A percentile compares a stretch with the other conserved stretches of the same genome.
These are phyloP conservation scores for Xylaria intraflava DNA, from an alignment of 495 filamentous ascomycete species.

Conservation along the genomic window DNA sequence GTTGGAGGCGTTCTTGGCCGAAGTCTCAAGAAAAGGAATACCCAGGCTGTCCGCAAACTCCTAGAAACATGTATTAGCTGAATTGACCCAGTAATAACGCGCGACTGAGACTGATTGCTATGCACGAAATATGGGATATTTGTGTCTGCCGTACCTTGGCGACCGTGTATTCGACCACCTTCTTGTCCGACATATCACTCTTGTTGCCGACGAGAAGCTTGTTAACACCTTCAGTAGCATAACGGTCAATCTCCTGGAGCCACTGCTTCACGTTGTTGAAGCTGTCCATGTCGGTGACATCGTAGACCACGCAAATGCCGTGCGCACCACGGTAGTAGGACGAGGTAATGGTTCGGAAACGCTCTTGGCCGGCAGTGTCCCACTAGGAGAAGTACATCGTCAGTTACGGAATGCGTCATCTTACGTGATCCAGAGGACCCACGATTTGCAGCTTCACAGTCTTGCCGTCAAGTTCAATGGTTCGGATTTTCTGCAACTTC, in stretches of 20 bases:
- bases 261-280: conserved; percentile 99
- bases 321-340: conserved; percentile 98
- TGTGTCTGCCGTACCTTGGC: conserved; percentile 69
- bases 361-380: conserved; percentile 98
- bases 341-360: conserved; percentile 98
- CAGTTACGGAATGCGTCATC: conserved; percentile 6
- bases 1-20: conserved; percentile 98
- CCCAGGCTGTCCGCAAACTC: conserved; percentile 98
- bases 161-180: conserved; percentile 98
- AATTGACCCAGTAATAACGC: background rate
- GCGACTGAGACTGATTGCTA: background rate
- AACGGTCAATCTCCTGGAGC: conserved; percentile 98
- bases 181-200: conserved; percentile 99
- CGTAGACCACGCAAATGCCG: conserved; percentile 98
- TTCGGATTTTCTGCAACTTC: conserved; percentile 86
- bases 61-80: conserved; percentile 39
- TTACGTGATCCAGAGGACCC: conserved; percentile 30
- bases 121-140: background rate
- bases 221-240: conserved; percentile 98
- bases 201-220: conserved; percentile 99
- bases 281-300: conserved; percentile 99
- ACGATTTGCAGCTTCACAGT: conserved; percentile 99
- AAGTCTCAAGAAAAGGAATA: conserved; percentile 99
- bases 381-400: conserved; percentile 51
- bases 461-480: conserved; percentile 98